These are phyloP conservation scores for Pelargonium australe DNA, from an alignment of 441 rosid species.

Conservation along the genomic window DNA sequence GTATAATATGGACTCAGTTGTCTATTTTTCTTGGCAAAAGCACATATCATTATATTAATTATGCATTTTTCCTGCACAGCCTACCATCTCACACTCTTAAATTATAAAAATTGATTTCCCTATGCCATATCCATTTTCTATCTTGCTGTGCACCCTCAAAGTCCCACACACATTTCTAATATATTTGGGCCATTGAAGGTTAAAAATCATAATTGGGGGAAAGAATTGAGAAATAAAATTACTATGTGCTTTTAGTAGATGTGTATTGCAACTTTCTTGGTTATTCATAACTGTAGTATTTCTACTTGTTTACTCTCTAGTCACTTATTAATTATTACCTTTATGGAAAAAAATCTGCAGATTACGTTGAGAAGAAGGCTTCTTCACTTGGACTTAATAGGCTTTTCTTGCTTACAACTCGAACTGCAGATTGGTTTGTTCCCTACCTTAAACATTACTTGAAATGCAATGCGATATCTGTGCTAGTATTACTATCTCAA, in stretches of 20 bases:
- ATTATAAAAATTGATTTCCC: neutral
- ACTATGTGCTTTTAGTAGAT: neutral
- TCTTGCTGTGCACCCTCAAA: neutral
- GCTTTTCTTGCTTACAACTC: slow-evolving; percentile 80
- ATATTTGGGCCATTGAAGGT: neutral
- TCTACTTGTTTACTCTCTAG: neutral
- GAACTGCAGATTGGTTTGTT: slow-evolving; percentile 78
- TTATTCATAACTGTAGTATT: slow-evolving; percentile 3
- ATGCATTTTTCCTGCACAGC: too few relatives aligned
- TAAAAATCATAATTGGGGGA: neutral
- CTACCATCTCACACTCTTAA: too few relatives aligned
- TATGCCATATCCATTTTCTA: neutral
- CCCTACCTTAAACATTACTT: neutral
- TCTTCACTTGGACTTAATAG: slow-evolving; percentile 57
- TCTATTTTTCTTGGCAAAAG: too few relatives aligned
- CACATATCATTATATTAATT: too few relatives aligned
- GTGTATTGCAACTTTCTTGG: neutral
- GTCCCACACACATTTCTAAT: neutral
- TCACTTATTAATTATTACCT: neutral
- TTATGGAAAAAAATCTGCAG: slow-evolving; percentile 33
- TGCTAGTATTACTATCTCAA: neutral
- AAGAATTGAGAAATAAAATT: neutral
- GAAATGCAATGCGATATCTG: neutral
- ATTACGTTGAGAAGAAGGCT: slow-evolving; percentile 82
- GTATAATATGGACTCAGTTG: too few relatives aligned